Percentiles rank a stretch among this genome's conserved stretches.
Evolutionary conservation across 1,139 yeast species (phyloP).

Genomic region (Arxiozyma bovina): DNA sequence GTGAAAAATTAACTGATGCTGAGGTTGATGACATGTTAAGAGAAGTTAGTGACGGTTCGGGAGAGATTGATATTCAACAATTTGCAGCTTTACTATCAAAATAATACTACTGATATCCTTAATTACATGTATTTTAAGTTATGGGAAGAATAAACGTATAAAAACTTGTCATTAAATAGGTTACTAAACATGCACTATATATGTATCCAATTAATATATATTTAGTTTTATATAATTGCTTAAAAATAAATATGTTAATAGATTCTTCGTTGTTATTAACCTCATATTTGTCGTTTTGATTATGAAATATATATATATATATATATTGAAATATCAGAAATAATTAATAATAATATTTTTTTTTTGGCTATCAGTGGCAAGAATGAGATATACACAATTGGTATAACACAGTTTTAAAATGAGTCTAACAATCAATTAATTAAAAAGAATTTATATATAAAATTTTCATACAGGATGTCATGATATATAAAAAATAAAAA

Average conservation of each 20-base stretch:
- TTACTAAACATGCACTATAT: too few relatives aligned
- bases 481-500: too few relatives aligned
- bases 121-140: not conserved
- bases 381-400: not conserved
- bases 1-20: conserved; percentile 90
- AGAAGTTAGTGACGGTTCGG: conserved; percentile 94
- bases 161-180: not conserved
- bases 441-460: too few relatives aligned
- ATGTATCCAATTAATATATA: not conserved
- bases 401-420: not conserved
- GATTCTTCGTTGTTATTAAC: not conserved
- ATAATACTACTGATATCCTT: conserved; percentile 13
- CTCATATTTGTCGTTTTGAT: not conserved
- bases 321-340: too few relatives aligned
- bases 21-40: conserved; percentile 96
- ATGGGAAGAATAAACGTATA: not conserved
- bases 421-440: not conserved
- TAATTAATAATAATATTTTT: too few relatives aligned
- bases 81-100: conserved; percentile 69
- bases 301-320: too few relatives aligned
- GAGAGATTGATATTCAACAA: conserved; percentile 92
- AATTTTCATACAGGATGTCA: not conserved
- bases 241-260: too few relatives aligned
- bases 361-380: not conserved
- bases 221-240: too few relatives aligned